Conservation (phyloP, 129 eudicot genomes). For the Saussurea involucrata region DNA sequence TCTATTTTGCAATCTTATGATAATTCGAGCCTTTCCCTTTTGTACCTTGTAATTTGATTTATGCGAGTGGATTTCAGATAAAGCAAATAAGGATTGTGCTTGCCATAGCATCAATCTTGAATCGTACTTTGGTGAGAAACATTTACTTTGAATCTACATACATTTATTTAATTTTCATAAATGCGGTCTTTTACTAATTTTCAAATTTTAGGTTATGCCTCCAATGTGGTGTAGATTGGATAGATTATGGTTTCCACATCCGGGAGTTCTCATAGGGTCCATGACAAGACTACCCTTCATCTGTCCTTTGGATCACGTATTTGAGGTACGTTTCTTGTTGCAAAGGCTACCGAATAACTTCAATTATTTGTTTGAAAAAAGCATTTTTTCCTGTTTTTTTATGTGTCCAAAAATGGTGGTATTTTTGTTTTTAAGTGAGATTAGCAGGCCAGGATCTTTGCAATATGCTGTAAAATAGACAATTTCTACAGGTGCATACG, state of each 20-base stretch:
- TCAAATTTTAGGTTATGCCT: slow-evolving; percentile 86
- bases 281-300: slow-evolving; percentile 86
- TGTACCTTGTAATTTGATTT: slow-evolving; percentile 4
- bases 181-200: too few species aligned
- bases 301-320: slow-evolving; percentile 93
- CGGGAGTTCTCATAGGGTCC: slow-evolving; percentile 70
- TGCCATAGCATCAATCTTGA: too few species aligned
- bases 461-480: background rate
- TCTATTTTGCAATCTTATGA: background rate
- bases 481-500: slow-evolving; percentile 61
- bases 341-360: background rate
- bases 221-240: slow-evolving; percentile 99
- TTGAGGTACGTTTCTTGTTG: slow-evolving; percentile 58
- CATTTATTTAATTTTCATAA: too few species aligned
- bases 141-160: slow-evolving; percentile 7
- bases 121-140: too few species aligned
- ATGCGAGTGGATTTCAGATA: slow-evolving; percentile 41
- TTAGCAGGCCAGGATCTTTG: too few species aligned
- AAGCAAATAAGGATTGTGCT: too few species aligned
- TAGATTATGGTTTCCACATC: slow-evolving; percentile 99
- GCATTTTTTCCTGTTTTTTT: background rate
- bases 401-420: too few species aligned
- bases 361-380: background rate
- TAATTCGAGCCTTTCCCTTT: background rate
- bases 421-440: background rate